Conservation (phyloP, 768 basidiomycete genomes). For the Ephemerocybe angulata region DNA sequence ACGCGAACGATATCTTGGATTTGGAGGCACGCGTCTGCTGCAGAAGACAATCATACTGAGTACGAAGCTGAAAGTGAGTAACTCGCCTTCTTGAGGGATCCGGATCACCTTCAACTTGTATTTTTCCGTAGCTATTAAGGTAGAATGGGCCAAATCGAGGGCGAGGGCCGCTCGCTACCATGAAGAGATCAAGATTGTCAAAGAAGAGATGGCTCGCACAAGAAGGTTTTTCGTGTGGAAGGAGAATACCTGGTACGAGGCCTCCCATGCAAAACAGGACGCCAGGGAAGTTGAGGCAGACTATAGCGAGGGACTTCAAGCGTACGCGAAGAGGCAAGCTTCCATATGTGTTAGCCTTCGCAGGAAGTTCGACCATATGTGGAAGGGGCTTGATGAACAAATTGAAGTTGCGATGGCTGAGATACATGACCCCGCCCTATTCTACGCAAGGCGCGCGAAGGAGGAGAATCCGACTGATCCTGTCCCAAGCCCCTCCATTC, state of each 20-base stretch:
- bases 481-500: too few species aligned
- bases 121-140: background rate
- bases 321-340: background rate
- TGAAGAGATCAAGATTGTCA: conserved; percentile 14
- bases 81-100: background rate
- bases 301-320: background rate
- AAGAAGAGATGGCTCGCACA: conserved; percentile 16
- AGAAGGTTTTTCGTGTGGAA: conserved; percentile 10
- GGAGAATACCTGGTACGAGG: conserved; percentile 11
- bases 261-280: background rate
- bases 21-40: background rate
- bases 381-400: background rate
- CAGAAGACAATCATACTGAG: background rate
- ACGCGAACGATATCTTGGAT: background rate
- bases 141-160: background rate
- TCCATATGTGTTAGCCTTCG: background rate
- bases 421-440: background rate
- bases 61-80: background rate
- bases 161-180: background rate
- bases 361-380: background rate
- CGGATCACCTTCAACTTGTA: too few species aligned
- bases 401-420: background rate
- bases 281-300: background rate
- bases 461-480: too few species aligned
- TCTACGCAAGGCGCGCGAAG: background rate